Evolutionary conservation across 352 stramenopile genomes (phyloP), one percentile per base, ranked within the genome.

Genomic region (Pythium apleroticum): DNA sequence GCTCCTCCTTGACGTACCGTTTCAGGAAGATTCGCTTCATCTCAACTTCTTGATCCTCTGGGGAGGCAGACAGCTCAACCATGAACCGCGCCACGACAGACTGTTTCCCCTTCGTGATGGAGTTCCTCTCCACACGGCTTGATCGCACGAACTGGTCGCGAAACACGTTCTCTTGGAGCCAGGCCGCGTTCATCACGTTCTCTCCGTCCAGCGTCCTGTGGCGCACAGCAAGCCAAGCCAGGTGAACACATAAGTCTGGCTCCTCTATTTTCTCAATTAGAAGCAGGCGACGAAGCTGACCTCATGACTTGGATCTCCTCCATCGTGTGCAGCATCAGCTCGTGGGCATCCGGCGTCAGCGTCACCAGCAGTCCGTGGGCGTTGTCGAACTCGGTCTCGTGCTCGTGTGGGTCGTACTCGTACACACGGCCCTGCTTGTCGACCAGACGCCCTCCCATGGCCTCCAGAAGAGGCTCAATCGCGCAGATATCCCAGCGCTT

Each of bases 401-500:
- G 73, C 5, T 56, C 67, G 22, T 71, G 68, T 43, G 81, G 74
- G 53, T 89, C 72, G 69, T 92, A 92, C 61, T 76, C 48, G 65
- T 92, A 92, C 37, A 78, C 71, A 28, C 73, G 67, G 24, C 84
- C 84, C 20, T 77, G 62, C 49, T 83, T 80, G 63, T 90, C 78
- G 4, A 84, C 78, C 30, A 92, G 63, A 27, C 74, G 65, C 4
- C 84, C 84, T 11, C 81, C 84, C 9, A 90, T 65, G 1, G 69
- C 84, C 27, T 78, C 76, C 3, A 92, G 67, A 37, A 92, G 61
- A 25, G 84, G 78, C 68, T 92, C 84, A 9, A 90, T 68, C 1
- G 82, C 84, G 57, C 84, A 92, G 52, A 90, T 90, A 69, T 92
- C 84, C 84, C 84, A 92, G 57, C 86, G 86, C 59, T 86, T 86